Evolutionary conservation across 768 basidiomycete genomes (phyloP).

Genomic region (Russula ochroleuca): DNA sequence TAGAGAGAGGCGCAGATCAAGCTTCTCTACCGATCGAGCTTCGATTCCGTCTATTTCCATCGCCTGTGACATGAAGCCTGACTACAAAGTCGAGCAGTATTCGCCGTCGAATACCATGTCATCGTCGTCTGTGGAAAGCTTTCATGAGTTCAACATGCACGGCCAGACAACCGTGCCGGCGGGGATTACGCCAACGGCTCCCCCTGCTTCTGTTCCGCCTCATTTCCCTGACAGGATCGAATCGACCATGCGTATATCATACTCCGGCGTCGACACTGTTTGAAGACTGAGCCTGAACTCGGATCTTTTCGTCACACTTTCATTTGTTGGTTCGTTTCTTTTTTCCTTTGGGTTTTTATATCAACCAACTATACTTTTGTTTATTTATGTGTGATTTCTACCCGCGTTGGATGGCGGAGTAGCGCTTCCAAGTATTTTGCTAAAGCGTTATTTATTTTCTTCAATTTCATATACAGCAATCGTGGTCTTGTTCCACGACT

Average conservation of each 20-base stretch:
- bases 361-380: neutral
- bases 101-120: constrained; percentile 1
- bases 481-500: no score
- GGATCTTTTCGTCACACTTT: neutral
- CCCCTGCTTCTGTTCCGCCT: neutral
- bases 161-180: neutral
- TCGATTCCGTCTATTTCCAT: constrained; percentile 16
- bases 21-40: no score
- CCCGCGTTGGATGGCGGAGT: no score
- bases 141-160: neutral
- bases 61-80: neutral
- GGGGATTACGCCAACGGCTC: neutral
- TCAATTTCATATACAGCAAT: no score
- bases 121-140: constrained; percentile 11
- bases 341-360: neutral
- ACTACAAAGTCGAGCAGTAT: neutral
- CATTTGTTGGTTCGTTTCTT: no score
- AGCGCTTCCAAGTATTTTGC: no score
- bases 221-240: neutral
- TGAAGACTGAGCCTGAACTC: neutral
- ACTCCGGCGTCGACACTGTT: neutral
- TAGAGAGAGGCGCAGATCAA: no score
- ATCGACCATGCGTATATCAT: neutral
- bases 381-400: no score
- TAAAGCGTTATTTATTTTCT: no score